Evolutionary conservation across 1,284 basidiomycete species (phyloP).

Genomic region (Kwoniella shivajii): DNA sequence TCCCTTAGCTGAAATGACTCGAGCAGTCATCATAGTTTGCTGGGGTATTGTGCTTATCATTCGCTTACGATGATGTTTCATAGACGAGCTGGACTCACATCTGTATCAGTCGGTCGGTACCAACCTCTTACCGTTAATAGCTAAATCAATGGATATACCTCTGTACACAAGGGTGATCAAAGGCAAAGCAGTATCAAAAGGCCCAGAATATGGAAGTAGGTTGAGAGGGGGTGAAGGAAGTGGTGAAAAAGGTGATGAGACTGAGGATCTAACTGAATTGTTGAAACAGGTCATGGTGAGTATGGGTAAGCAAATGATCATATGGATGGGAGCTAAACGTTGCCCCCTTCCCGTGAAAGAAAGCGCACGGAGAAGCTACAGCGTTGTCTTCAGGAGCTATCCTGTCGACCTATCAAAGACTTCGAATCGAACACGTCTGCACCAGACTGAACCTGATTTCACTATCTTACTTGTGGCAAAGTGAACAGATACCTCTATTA

Average conservation of each 20-base stretch:
- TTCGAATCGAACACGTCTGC: slow-evolving; percentile 97
- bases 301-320: not conserved
- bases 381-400: slow-evolving; percentile 96
- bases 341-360: too few species aligned
- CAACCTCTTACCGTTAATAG: slow-evolving; percentile 85
- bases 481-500: slow-evolving; percentile 80
- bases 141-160: slow-evolving; percentile 80
- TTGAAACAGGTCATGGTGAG: slow-evolving; percentile 75
- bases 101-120: slow-evolving; percentile 99
- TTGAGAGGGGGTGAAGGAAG: slow-evolving; percentile 47
- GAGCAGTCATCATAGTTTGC: not conserved
- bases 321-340: too few species aligned
- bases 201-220: slow-evolving; percentile 77
- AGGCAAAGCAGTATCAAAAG: slow-evolving; percentile 79
- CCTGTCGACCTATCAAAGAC: slow-evolving; percentile 93
- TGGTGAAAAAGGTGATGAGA: slow-evolving; percentile 82
- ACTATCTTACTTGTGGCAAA: slow-evolving; percentile 91
- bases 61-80: slow-evolving; percentile 20
- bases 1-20: not conserved
- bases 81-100: slow-evolving; percentile 98
- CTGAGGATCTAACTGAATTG: slow-evolving; percentile 87
- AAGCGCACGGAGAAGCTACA: slow-evolving; percentile 75
- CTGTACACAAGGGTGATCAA: slow-evolving; percentile 78
- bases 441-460: slow-evolving; percentile 77
- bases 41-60: not conserved